Base-by-base conservation (phyloP, 164 flowering plant genomes). In the Kalanchoe fedtschenkoi region DNA sequence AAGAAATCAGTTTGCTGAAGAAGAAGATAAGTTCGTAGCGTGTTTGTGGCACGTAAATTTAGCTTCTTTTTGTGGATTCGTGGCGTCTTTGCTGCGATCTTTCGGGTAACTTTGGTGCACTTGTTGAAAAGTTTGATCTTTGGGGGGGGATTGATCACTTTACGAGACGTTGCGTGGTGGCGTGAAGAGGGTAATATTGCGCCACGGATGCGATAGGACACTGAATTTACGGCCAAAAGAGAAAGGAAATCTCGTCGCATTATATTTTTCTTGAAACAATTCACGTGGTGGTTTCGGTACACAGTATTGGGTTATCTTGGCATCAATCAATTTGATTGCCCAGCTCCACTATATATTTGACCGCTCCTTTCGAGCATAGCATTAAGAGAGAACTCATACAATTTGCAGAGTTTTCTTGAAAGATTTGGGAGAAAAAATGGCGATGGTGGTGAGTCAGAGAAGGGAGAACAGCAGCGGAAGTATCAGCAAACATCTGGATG, bases 221-320 rank as follows among this genome's bases (percentile, higher is more conserved):
- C 56, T 51, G 32, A 11, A 51, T 51, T 51, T 51, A 51, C 30
- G 56, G 56, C 56, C 56, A 24, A 51, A 51, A 51, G 56, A 10
- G 30, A 51, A 51, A 51, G 56, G 7, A 51, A 26, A 51, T 51
- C 56, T 26, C 14, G 56, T 51, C 4, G 54, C 28, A 17, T 51
- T 26, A 24, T 51, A 51, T 24, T 51, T 51, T 51, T 10, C 32
- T 51, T 44, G 7, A 51, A 51, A 51, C 5, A 13, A 15, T 24
- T 51, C 32, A 51, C 17, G 32, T n/a, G 32, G 17, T 2, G 56
- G n/a, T n/a, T n/a, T n/a, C n/a, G n/a, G 56, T 51, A 28, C 56
- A 51, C 28, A 9, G 56, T n/a, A 51, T 51, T 28, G 11, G 56
- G 13, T 11, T 7, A 7, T 19, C 13, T 22, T n/a, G n/a, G n/a